phyloP scores from a whole-genome alignment of 257 asterid species.

The Osmanthus fragrans region DNA sequence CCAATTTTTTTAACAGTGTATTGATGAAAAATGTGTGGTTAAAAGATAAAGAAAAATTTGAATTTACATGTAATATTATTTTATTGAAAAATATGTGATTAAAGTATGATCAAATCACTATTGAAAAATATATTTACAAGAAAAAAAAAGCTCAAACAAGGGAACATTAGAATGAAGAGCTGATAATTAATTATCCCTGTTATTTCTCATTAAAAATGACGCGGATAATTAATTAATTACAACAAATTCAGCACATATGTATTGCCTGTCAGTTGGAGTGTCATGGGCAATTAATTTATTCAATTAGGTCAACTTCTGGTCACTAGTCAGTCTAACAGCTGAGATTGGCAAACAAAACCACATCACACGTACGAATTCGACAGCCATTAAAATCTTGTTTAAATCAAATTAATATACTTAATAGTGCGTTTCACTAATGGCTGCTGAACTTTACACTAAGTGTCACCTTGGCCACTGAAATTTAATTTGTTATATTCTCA shows the following conservation, averaged over 20 bases:
- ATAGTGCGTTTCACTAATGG: neutral
- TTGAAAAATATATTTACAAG: no score
- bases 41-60: no score
- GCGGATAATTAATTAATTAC: neutral
- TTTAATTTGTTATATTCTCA: no score
- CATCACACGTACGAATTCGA: conserved; percentile 5
- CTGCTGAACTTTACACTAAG: no score
- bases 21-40: no score
- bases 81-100: no score
- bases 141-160: no score
- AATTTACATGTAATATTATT: no score
- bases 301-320: conserved; percentile 55
- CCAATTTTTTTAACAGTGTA: no score
- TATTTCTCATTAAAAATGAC: neutral
- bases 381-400: neutral
- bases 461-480: neutral
- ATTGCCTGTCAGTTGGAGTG: conserved; percentile 22
- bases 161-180: neutral
- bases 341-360: conserved; percentile 46
- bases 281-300: conserved; percentile 25
- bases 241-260: conserved; percentile 3
- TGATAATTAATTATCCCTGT: neutral
- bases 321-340: conserved; percentile 46
- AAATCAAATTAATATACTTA: neutral
- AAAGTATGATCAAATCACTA: no score